phyloP scores from a whole-genome alignment of 305 asterid species.

The Ruellia speciosa region DNA sequence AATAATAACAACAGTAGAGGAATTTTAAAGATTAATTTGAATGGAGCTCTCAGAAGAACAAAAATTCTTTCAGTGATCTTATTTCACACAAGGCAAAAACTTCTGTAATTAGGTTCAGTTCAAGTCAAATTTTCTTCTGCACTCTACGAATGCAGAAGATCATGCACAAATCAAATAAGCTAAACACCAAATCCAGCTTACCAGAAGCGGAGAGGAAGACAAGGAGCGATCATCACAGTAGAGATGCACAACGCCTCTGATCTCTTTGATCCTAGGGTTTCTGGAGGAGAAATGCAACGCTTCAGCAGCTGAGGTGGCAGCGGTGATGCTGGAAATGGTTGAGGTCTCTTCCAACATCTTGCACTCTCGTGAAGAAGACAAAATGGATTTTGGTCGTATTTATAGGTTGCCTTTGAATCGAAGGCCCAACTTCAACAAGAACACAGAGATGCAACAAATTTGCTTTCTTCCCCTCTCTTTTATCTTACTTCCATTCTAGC shows the following conservation, averaged over 20 bases:
- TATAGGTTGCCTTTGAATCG: background rate
- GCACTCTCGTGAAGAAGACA: background rate
- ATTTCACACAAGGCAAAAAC: conserved; percentile 5
- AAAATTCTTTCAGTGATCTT: background rate
- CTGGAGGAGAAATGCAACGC: conserved; percentile 75
- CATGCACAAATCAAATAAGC: background rate
- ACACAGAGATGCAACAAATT: too few species aligned
- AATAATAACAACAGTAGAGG: background rate
- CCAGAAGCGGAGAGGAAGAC: conserved; percentile 50
- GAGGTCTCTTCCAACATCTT: conserved; percentile 39
- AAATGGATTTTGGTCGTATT: background rate
- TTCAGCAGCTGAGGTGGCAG: conserved; percentile 42
- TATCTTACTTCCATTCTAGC: too few species aligned
- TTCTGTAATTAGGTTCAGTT: conserved; percentile 5
- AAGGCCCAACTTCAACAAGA: too few species aligned
- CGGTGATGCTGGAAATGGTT: conserved; percentile 43
- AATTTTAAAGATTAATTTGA: background rate
- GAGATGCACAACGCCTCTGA: conserved; percentile 81
- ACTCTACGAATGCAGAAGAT: background rate
- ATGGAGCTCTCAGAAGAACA: background rate
- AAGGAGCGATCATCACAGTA: conserved; percentile 38
- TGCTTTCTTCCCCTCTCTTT: background rate
- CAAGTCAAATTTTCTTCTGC: conserved; percentile 1
- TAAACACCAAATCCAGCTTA: conserved; percentile 20
- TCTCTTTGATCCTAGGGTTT: conserved; percentile 94